Base-by-base conservation (phyloP, 1,284 basidiomycete genomes). In the Leccinum pachyderme region DNA sequence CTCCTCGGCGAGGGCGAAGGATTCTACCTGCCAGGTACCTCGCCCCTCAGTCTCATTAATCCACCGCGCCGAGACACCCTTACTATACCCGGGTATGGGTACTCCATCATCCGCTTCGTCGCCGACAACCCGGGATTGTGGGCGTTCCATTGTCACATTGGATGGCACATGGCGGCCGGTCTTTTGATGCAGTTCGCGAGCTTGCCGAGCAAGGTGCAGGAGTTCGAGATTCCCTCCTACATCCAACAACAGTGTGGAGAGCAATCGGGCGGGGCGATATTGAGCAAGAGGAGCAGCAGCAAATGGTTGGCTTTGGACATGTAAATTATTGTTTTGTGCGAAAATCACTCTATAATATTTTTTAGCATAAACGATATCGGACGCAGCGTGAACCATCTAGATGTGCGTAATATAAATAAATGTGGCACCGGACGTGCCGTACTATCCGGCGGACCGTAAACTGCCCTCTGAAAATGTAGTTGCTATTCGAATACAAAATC, bases 71-170 rank as follows among this genome's bases (percentile, higher is more conserved):
- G 67, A 24, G 67, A 69, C 37, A 71, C 70, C 0, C 49, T 69
- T 22, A 67, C 67, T 31, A 4, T 69, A 28, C 67, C 67, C 12
- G 70, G 61, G 13, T 72, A n/a, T 24, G 69, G 67, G 25, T 69
- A 57, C 53, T 45, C 56, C 31, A 51, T 51, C 13, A 65, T 72
- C 25, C 71, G 77, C 3, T 79, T 78, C 61, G 59, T 59, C 24
- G 73, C 74, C 7, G 67, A 74, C 51, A 73, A 74, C 47, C 63
- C 72, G 12, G 77, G 77, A n/a, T 64, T 78, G 15, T 77, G 75
- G 75, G 73, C 76, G 45, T 73, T 78, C 63, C 76, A 78, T 57
- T 77, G 76, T 54, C 77, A 80, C 58, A 76, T 80, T 52, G 73
- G 74, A 60, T 80, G 77, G 77, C 77, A 79, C 59, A 69, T 78